Base-by-base conservation (phyloP, 1,284 basidiomycete genomes). In the Tilletia caries region DNA sequence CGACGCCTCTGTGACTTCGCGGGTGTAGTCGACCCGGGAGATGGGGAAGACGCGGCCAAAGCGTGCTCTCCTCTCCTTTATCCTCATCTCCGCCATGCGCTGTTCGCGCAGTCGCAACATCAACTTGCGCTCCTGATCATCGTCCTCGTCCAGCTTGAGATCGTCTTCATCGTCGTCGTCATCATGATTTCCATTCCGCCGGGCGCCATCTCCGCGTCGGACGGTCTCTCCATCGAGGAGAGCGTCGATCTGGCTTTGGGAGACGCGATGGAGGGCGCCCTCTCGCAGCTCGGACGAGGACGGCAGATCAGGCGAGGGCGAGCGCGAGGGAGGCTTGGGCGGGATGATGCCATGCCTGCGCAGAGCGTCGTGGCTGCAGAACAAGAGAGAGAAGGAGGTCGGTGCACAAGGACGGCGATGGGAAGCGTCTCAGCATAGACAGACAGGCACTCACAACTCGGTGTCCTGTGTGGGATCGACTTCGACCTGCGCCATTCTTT, bases 1-100 rank as follows among this genome's bases (percentile, higher is more conserved):
- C 83, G 93, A 96, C 0, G 92, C 92, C 70, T 98, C 94, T 0
- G 95, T 98, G 20, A 98, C 92, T 80, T 98, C 93, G 66, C 91
- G 87, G 41, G 92, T 95, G 84, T 98, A 98, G 83, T 97, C 95
- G 23, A 94, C 93, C 73, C 95, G 86, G 34, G 89, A 89, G 72
- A 98, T 95, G 1, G 93, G 93, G 84, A 84, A 91, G 65, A 98
- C 88, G 60, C 89, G 85, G 25, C 95, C 94, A 81, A 94, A 97
- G 68, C 90, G 88, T 10, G 89, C 90, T 71, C 86, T 88, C 77
- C 87, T 88, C 70, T 88, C 86, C 69, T 89, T 87, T 34, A 85
- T 85, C 67, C 86, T 86, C 78, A 94, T 88, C 73, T 91, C 88
- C 3, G 86, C 87, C 60, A 94, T 80, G 37, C 91, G 87, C 79